Conservation (phyloP, 2,329 filamentous ascomycete species). For the Arthroderma uncinatum region DNA sequence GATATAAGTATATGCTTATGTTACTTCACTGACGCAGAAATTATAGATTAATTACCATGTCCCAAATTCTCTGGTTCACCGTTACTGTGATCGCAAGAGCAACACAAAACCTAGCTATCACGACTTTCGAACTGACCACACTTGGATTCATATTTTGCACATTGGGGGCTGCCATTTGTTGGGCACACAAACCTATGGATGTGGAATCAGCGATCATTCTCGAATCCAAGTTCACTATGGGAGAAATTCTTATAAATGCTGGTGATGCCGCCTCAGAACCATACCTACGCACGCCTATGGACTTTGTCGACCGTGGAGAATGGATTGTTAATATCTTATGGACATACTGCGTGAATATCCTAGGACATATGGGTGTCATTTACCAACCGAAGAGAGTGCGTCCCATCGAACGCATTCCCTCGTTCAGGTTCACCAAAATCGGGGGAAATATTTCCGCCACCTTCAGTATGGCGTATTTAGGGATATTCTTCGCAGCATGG, state of each 20-base stretch:
- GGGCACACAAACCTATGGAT: slow-evolving; percentile 23
- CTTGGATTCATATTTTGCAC: slow-evolving; percentile 21
- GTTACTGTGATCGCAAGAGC: slow-evolving; percentile 12
- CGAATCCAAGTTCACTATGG: slow-evolving; percentile 12
- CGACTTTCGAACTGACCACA: slow-evolving; percentile 22
- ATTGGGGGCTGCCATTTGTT: slow-evolving; percentile 20
- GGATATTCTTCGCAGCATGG: slow-evolving; percentile 6
- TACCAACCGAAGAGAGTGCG: neutral
- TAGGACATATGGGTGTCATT: neutral
- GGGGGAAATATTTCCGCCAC: neutral
- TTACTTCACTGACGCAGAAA: neutral
- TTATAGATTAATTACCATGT: slow-evolving; percentile 11
- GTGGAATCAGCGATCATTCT: slow-evolving; percentile 17
- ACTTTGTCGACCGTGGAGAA: slow-evolving; percentile 8
- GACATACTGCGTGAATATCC: slow-evolving; percentile 6
- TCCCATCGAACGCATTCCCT: neutral
- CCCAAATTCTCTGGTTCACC: slow-evolving; percentile 18
- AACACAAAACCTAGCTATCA: slow-evolving; percentile 16
- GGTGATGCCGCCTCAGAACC: slow-evolving; percentile 9
- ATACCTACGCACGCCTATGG: slow-evolving; percentile 5
- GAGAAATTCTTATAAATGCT: slow-evolving; percentile 17
- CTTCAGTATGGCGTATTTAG: neutral
- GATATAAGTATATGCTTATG: neutral
- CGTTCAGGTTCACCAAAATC: neutral
- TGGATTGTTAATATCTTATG: slow-evolving; percentile 4